phyloP scores from a whole-genome alignment of 2,329 filamentous ascomycete species.

The Alternaria sp. region DNA sequence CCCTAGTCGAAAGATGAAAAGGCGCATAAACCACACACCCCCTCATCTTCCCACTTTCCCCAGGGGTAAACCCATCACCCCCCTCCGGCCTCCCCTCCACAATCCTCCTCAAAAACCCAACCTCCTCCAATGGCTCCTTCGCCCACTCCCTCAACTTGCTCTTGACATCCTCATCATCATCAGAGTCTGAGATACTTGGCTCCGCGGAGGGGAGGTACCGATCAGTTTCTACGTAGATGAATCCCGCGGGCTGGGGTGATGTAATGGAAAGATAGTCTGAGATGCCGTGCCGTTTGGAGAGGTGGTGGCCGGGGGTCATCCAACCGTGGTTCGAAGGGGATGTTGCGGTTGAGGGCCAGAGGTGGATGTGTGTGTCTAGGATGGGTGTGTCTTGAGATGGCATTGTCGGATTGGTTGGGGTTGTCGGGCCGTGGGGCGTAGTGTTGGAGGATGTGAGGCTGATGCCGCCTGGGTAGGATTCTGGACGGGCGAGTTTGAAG shows the following conservation, averaged over 20 bases:
- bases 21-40: slow-evolving; percentile 89
- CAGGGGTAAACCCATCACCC: slow-evolving; percentile 63
- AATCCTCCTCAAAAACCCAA: slow-evolving; percentile 72
- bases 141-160: slow-evolving; percentile 61
- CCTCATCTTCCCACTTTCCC: slow-evolving; percentile 60
- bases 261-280: slow-evolving; percentile 61
- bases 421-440: background rate
- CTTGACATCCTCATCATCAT: slow-evolving; percentile 4
- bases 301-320: slow-evolving; percentile 62
- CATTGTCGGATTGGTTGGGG: slow-evolving; percentile 22
- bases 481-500: background rate
- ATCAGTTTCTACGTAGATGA: slow-evolving; percentile 85
- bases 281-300: slow-evolving; percentile 70
- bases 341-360: slow-evolving; percentile 71
- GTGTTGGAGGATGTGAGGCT: background rate
- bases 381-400: slow-evolving; percentile 52
- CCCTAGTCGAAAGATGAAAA: slow-evolving; percentile 67
- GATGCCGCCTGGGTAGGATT: background rate
- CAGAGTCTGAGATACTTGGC: slow-evolving; percentile 5
- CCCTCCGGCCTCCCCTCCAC: slow-evolving; percentile 69
- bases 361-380: slow-evolving; percentile 91
- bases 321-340: slow-evolving; percentile 72
- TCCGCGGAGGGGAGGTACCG: slow-evolving; percentile 52
- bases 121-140: slow-evolving; percentile 72
- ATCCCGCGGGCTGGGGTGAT: slow-evolving; percentile 56